phyloP scores from a whole-genome alignment of 495 filamentous ascomycete genomes.

The Xylaria castorea region DNA sequence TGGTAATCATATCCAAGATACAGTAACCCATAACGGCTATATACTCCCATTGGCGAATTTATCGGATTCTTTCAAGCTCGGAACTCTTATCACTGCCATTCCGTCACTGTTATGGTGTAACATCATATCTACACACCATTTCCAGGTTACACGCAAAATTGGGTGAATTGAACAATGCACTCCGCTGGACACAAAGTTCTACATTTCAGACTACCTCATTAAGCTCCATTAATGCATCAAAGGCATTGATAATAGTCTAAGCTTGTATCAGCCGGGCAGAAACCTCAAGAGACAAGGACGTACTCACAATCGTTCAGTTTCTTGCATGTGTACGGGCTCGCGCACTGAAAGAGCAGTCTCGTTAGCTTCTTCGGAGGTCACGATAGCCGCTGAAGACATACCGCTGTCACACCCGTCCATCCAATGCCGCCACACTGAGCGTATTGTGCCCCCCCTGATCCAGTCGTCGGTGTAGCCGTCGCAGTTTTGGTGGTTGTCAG shows the following conservation, averaged over 20 bases:
- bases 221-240: not conserved
- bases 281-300: not conserved
- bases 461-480: not conserved
- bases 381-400: not conserved
- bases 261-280: not conserved
- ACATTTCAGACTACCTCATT: not conserved
- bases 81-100: not conserved
- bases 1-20: not conserved
- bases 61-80: not conserved
- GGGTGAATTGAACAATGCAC: not conserved
- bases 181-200: not conserved
- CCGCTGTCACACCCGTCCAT: slow-evolving; percentile 46
- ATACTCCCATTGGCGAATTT: not conserved
- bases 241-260: slow-evolving; percentile 21
- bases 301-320: slow-evolving; percentile 39
- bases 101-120: not conserved
- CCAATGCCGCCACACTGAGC: slow-evolving; percentile 56
- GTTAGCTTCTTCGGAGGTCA: not conserved
- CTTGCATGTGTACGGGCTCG: slow-evolving; percentile 40
- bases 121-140: not conserved
- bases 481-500: not conserved
- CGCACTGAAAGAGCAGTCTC: slow-evolving; percentile 35
- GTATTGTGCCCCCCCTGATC: slow-evolving; percentile 31
- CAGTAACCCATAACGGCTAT: not conserved
- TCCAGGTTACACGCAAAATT: not conserved